A percentile compares a stretch with the other conserved stretches of the same genome.
Evolutionary conservation across 2,329 filamentous ascomycete genomes (phyloP).

Genomic region (Aspergillus sp.): DNA sequence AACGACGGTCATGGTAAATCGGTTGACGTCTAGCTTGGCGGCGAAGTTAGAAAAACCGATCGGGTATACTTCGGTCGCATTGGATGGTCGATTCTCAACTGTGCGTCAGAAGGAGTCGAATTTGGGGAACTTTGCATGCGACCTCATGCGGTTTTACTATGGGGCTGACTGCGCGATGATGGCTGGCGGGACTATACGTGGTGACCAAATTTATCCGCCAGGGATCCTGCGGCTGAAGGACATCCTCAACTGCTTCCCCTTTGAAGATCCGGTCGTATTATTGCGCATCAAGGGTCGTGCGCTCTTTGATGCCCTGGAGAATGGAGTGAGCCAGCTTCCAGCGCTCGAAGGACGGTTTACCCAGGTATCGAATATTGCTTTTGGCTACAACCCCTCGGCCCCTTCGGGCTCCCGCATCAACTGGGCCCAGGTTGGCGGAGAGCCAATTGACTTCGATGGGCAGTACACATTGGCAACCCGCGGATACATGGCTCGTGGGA

Average conservation of each 20-base stretch:
- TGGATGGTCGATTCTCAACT: slow-evolving; percentile 85
- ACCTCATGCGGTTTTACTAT: slow-evolving; percentile 85
- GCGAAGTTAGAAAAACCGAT: slow-evolving; percentile 78
- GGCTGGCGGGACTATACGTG: slow-evolving; percentile 81
- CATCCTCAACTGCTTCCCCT: slow-evolving; percentile 86
- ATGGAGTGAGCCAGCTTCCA: slow-evolving; percentile 76
- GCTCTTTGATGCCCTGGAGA: slow-evolving; percentile 79
- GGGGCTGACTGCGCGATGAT: slow-evolving; percentile 79
- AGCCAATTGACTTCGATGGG: slow-evolving; percentile 62
- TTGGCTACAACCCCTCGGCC: slow-evolving; percentile 68
- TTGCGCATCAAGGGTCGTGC: slow-evolving; percentile 70
- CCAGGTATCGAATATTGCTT: slow-evolving; percentile 81
- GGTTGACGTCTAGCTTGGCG: slow-evolving; percentile 72
- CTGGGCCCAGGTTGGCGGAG: slow-evolving; percentile 61
- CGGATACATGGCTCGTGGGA: slow-evolving; percentile 86
- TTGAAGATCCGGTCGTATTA: slow-evolving; percentile 85
- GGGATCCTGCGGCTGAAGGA: slow-evolving; percentile 77
- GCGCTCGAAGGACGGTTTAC: slow-evolving; percentile 83
- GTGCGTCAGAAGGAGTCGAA: slow-evolving; percentile 79
- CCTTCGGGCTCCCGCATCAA: slow-evolving; percentile 65
- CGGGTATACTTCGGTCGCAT: slow-evolving; percentile 76
- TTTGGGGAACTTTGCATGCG: slow-evolving; percentile 85
- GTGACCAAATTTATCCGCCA: slow-evolving; percentile 84
- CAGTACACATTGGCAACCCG: slow-evolving; percentile 76
- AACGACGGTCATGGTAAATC: slow-evolving; percentile 64